Evolutionary conservation across 2,329 filamentous ascomycete species (phyloP).

Genomic region (Elsinoe australis): DNA sequence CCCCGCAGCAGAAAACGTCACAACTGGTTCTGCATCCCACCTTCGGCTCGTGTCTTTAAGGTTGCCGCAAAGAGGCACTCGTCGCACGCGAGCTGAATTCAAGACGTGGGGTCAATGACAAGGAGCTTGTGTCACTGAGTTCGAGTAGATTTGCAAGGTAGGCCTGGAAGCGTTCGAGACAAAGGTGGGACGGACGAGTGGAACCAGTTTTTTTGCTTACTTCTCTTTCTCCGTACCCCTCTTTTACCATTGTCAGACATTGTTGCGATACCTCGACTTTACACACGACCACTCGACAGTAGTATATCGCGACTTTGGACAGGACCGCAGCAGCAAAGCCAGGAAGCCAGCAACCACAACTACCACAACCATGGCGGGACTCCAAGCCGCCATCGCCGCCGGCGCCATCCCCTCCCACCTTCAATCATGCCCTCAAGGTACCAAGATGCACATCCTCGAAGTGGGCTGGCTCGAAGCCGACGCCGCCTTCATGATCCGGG

Average conservation of each 20-base stretch:
- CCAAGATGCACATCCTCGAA: conserved; percentile 42
- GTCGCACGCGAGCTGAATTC: background rate
- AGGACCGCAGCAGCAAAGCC: too few relatives aligned
- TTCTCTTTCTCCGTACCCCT: background rate
- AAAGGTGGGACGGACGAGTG: too few relatives aligned
- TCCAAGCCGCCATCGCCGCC: conserved; percentile 27
- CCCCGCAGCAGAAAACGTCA: background rate
- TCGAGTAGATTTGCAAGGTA: too few relatives aligned
- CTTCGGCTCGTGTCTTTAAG: too few relatives aligned
- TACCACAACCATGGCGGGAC: conserved; percentile 21
- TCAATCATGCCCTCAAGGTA: conserved; percentile 37
- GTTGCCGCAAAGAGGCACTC: too few relatives aligned
- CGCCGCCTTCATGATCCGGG: conserved; percentile 40
- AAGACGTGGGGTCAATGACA: background rate
- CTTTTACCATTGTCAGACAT: too few relatives aligned
- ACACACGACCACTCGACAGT: background rate
- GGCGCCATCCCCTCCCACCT: conserved; percentile 30
- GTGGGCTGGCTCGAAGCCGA: conserved; percentile 41
- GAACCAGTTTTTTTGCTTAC: background rate
- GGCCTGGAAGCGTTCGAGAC: background rate
- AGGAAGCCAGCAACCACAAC: too few relatives aligned
- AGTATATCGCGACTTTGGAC: too few relatives aligned
- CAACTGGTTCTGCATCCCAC: too few relatives aligned
- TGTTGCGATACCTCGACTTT: background rate
- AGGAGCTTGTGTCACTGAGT: too few relatives aligned